These are phyloP conservation scores for Fonsecaea monophora DNA, from an alignment of 2,329 filamentous ascomycete species.

Conservation along the genomic window DNA sequence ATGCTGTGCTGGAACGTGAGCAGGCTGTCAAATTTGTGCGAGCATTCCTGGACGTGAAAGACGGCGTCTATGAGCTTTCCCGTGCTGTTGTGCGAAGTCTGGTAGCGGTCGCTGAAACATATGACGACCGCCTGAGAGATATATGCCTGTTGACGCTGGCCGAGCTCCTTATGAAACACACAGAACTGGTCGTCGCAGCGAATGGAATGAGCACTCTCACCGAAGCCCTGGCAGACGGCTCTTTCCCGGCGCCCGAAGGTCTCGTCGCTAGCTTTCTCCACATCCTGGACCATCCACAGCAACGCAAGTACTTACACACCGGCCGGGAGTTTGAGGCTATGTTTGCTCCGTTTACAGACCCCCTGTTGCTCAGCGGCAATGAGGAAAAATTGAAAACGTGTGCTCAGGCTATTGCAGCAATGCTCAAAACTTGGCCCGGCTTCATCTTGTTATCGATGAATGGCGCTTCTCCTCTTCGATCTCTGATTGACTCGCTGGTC, in stretches of 20 bases:
- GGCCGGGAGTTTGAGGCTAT: conserved; percentile 88
- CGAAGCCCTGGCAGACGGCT: conserved; percentile 88
- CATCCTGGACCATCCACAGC: conserved; percentile 81
- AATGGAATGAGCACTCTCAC: conserved; percentile 86
- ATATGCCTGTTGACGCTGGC: conserved; percentile 93
- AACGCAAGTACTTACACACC: conserved; percentile 80
- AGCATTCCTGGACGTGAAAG: conserved; percentile 93
- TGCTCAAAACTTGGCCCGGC: conserved; percentile 92
- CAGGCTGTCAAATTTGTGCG: conserved; percentile 96
- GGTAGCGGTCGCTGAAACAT: conserved; percentile 85
- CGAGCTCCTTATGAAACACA: conserved; percentile 87
- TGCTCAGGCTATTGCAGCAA: conserved; percentile 86
- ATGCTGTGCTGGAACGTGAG: conserved; percentile 95
- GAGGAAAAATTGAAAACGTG: conserved; percentile 80
- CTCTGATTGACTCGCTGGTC: conserved; percentile 72
- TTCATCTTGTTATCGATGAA: conserved; percentile 88
- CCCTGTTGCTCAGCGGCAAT: conserved; percentile 62
- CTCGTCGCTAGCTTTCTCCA: conserved; percentile 87
- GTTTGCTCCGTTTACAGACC: conserved; percentile 92
- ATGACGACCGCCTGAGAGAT: conserved; percentile 81
- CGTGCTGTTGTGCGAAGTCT: conserved; percentile 86
- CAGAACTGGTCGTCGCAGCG: conserved; percentile 77
- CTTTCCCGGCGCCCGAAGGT: conserved; percentile 90
- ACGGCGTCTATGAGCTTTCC: conserved; percentile 86
- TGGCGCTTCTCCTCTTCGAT: conserved; percentile 81